These are phyloP conservation scores for Trametes villosa DNA, from an alignment of 768 basidiomycete species.

Conservation along the genomic window DNA sequence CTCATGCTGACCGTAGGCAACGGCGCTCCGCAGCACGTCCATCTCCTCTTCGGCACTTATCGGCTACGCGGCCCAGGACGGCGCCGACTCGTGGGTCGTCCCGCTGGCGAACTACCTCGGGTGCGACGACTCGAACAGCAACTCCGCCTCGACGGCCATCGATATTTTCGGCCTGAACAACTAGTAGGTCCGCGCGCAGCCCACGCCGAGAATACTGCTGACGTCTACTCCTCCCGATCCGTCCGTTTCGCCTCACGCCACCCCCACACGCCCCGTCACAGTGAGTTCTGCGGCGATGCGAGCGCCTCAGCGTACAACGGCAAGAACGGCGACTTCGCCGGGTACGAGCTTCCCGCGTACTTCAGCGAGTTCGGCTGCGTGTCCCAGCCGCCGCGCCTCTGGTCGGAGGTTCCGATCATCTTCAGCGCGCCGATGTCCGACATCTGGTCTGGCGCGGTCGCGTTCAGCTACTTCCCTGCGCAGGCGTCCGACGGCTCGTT, in stretches of 20 bases:
- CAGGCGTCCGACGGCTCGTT: conserved; percentile 72
- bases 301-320: conserved; percentile 58
- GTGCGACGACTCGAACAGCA: conserved; percentile 62
- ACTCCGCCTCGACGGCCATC: conserved; percentile 65
- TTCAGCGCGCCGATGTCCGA: conserved; percentile 74
- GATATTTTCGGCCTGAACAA: conserved; percentile 89
- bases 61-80: conserved; percentile 88
- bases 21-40: conserved; percentile 50
- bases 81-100: conserved; percentile 59
- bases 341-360: conserved; percentile 82
- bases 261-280: conserved; percentile 36
- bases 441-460: conserved; percentile 88
- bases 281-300: conserved; percentile 82
- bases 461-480: conserved; percentile 91
- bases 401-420: conserved; percentile 79
- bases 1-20: conserved; percentile 4
- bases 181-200: conserved; percentile 57
- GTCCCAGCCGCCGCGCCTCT: conserved; percentile 62
- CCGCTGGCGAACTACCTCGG: conserved; percentile 79
- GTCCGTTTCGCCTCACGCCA: background rate
- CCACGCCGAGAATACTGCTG: background rate
- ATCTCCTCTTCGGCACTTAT: conserved; percentile 69
- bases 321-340: conserved; percentile 56
- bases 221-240: background rate
- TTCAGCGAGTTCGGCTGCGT: conserved; percentile 90